Percentiles rank a stretch among this genome's conserved stretches.
Conservation (phyloP, 2,329 filamentous ascomycete species). For the Hymenoscyphus infarciens region DNA sequence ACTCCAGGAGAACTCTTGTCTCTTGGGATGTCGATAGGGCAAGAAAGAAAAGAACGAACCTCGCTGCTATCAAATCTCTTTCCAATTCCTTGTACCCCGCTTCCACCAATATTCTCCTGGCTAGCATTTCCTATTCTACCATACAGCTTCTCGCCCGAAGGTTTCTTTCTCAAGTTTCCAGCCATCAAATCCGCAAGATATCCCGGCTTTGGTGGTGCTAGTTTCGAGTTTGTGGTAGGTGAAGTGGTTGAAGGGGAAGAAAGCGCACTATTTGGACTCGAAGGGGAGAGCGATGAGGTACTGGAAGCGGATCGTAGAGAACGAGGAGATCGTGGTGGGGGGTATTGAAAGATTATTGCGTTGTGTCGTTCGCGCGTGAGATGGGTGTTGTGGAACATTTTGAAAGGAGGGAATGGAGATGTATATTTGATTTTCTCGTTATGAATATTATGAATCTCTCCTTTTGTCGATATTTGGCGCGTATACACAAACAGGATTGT, state of each 20-base stretch:
- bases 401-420: neutral
- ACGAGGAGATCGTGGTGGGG: neutral
- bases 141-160: constrained; percentile 28
- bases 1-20: neutral
- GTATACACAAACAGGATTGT: neutral
- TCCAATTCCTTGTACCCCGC: neutral
- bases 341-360: constrained; percentile 1
- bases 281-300: neutral
- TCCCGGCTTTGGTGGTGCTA: neutral
- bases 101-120: constrained; percentile 24
- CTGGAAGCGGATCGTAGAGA: neutral
- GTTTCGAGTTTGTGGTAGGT: neutral
- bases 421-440: neutral
- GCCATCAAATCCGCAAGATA: constrained; percentile 10
- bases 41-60: neutral
- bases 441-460: neutral
- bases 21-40: neutral
- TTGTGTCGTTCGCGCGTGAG: constrained; percentile 7
- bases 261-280: neutral
- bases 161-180: constrained; percentile 19
- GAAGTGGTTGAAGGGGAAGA: neutral
- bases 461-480: neutral
- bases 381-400: constrained; percentile 16
- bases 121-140: constrained; percentile 23
- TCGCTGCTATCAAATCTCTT: constrained; percentile 17